Evolutionary conservation across 73 alveolate species (phyloP).

Genomic region (Effrenium voratum): DNA sequence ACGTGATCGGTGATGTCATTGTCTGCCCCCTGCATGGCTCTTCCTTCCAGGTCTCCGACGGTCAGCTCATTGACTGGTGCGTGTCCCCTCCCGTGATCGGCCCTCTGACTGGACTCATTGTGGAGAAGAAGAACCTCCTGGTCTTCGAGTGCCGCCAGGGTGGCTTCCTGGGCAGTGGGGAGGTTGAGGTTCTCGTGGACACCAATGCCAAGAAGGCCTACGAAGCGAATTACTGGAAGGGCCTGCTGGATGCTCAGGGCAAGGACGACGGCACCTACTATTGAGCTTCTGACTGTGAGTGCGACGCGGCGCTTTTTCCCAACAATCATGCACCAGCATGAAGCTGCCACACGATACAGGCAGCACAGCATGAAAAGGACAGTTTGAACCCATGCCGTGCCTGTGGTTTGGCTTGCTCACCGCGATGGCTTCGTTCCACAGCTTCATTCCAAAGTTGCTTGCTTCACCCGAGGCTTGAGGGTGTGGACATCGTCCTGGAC

Average conservation of each 20-base stretch:
- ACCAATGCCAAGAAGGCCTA: conserved; percentile 64
- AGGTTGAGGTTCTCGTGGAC: conserved; percentile 48
- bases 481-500: too few relatives aligned
- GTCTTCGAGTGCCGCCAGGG: conserved; percentile 37
- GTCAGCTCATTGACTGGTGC: conserved; percentile 31
- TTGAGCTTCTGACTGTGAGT: too few relatives aligned
- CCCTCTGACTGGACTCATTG: neutral
- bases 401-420: too few relatives aligned
- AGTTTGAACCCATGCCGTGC: too few relatives aligned
- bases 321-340: too few relatives aligned
- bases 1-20: neutral
- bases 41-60: neutral
- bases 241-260: conserved; percentile 56
- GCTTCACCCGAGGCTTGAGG: too few relatives aligned
- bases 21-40: conserved; percentile 22
- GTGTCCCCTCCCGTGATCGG: conserved; percentile 3
- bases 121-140: conserved; percentile 44
- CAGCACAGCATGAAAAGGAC: too few relatives aligned
- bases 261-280: conserved; percentile 61
- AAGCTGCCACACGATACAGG: too few relatives aligned
- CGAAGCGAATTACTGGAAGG: conserved; percentile 45
- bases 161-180: conserved; percentile 19
- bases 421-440: too few relatives aligned
- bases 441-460: too few relatives aligned
- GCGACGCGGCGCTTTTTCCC: too few relatives aligned